Evolutionary conservation across 2,329 filamentous ascomycete species (phyloP).

Genomic region (Pseudogymnoascus sp.): DNA sequence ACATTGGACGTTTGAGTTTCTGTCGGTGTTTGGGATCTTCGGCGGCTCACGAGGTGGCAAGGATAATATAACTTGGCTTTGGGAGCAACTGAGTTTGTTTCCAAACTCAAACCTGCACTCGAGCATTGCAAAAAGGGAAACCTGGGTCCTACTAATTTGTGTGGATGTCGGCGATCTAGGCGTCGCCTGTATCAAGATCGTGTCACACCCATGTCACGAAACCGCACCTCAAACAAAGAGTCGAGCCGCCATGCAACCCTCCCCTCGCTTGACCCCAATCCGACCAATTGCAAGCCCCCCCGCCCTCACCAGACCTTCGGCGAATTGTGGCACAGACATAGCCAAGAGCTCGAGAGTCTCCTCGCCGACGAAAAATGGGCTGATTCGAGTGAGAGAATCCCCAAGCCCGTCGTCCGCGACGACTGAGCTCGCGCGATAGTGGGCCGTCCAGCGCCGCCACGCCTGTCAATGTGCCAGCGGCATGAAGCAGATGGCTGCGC

Average conservation of each 20-base stretch:
- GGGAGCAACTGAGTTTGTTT: neutral
- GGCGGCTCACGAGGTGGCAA: neutral
- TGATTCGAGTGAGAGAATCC: conserved; percentile 2
- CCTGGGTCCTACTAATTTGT: neutral
- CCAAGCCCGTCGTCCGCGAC: neutral
- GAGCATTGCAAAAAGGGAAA: neutral
- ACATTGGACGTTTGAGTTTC: neutral
- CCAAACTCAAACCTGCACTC: neutral
- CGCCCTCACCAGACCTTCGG: neutral
- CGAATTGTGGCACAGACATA: conserved; percentile 1
- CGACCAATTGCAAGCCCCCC: neutral
- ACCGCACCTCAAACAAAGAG: neutral
- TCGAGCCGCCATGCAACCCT: neutral
- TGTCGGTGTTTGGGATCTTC: neutral
- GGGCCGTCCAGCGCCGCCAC: neutral
- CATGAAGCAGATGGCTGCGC: neutral
- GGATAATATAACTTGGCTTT: neutral
- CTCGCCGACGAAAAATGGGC: neutral
- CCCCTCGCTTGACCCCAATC: neutral
- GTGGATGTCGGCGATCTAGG: neutral
- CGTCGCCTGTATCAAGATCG: neutral
- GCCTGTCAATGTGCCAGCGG: neutral
- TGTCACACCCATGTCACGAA: conserved; percentile 5
- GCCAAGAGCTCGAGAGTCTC: neutral
- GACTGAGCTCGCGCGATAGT: neutral